Percentiles rank a stretch among this genome's conserved stretches.
Conservation (phyloP, 768 basidiomycete species). For the Mycena latifolia region DNA sequence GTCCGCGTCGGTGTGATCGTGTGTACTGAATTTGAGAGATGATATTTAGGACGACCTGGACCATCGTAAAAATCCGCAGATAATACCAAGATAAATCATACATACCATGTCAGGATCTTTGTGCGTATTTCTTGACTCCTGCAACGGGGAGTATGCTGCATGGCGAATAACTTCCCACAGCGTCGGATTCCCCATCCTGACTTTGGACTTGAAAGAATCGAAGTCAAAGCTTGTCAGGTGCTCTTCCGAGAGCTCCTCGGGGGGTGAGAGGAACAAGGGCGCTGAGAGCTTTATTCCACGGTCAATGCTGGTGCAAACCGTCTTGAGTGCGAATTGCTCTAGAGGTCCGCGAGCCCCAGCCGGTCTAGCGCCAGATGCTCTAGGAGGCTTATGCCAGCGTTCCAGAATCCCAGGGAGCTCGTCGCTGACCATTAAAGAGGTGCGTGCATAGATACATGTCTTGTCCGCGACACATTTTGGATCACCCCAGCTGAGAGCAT, state of each 20-base stretch:
- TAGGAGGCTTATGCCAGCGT: conserved; percentile 39
- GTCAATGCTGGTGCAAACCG: conserved; percentile 25
- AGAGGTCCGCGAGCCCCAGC: conserved; percentile 13
- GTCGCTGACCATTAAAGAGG: conserved; percentile 35
- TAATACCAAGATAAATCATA: no score
- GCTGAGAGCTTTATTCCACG: conserved; percentile 30
- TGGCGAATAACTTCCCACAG: conserved; percentile 30
- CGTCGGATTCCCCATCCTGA: conserved; percentile 22
- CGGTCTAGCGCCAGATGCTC: background rate
- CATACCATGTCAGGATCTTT: conserved; percentile 36
- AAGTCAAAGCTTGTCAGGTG: conserved; percentile 30
- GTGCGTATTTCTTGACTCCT: conserved; percentile 30
- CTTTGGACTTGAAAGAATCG: conserved; percentile 22
- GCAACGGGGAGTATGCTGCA: conserved; percentile 21
- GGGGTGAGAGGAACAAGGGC: conserved; percentile 23
- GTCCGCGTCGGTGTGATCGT: conserved; percentile 26
- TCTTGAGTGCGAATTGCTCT: conserved; percentile 25
- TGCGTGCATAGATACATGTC: conserved; percentile 25
- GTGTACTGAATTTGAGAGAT: conserved; percentile 35
- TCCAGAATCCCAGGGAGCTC: conserved; percentile 39
- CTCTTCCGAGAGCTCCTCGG: conserved; percentile 30
- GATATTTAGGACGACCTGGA: conserved; percentile 10
- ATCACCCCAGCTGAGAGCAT: conserved; percentile 39
- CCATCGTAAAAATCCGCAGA: no score
- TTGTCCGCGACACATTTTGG: conserved; percentile 28